A percentile compares a stretch with the other conserved stretches of the same genome.
These are phyloP conservation scores for Apiotrichum akiyoshidainum DNA, from an alignment of 1,284 basidiomycete species.

Conservation along the genomic window DNA sequence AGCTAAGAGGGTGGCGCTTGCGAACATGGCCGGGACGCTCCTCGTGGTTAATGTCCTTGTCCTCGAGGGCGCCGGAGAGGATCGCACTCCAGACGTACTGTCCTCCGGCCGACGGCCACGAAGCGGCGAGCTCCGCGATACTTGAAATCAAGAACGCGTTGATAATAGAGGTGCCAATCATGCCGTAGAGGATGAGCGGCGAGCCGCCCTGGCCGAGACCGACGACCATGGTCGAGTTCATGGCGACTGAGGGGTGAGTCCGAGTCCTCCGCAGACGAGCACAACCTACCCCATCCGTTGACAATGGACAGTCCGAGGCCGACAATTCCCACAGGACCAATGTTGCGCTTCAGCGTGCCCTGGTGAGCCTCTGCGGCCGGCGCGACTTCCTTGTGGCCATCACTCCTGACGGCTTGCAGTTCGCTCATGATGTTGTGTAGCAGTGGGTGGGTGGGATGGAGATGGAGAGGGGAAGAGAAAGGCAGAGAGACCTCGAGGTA, in stretches of 20 bases:
- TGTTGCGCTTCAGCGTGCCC: constrained; percentile 18
- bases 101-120: constrained; percentile 14
- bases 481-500: too few species aligned
- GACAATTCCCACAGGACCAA: constrained; percentile 14
- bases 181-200: constrained; percentile 14
- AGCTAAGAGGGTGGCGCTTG: too few species aligned
- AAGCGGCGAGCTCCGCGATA: constrained; percentile 12
- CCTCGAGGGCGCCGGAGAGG: constrained; percentile 2
- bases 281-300: constrained; percentile 13
- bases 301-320: constrained; percentile 18
- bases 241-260: constrained; percentile 1
- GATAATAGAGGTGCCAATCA: constrained; percentile 10
- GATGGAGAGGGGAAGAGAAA: too few species aligned
- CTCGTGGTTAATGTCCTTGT: not conserved
- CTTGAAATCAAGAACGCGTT: constrained; percentile 11
- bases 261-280: too few species aligned
- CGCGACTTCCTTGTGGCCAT: too few species aligned
- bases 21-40: too few species aligned
- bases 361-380: not conserved
- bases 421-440: too few species aligned
- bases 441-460: too few species aligned
- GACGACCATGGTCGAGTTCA: constrained; percentile 19
- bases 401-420: too few species aligned
- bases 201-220: constrained; percentile 15
- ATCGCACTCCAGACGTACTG: constrained; percentile 18